These are phyloP conservation scores for Leccinum ochraceum DNA, from an alignment of 768 basidiomycete genomes.

Conservation along the genomic window DNA sequence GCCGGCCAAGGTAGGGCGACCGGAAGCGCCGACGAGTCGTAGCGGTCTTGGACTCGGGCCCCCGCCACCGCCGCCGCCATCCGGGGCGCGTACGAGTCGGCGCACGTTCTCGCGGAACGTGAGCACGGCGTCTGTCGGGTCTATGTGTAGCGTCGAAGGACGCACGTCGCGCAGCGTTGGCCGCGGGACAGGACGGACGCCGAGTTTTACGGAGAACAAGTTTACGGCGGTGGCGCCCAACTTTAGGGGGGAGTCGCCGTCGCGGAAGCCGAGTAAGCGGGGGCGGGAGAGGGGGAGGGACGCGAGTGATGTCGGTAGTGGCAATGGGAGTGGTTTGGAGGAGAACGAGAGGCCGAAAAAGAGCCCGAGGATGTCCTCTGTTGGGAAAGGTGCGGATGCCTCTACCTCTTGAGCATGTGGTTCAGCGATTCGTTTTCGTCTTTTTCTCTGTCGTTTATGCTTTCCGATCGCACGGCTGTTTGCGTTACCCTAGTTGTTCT, in stretches of 20 bases:
- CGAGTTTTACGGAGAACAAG: conserved; percentile 39
- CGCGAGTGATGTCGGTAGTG: conserved; percentile 12
- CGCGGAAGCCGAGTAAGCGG: conserved; percentile 33
- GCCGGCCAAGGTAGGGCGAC: conserved; percentile 26
- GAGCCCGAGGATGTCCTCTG: conserved; percentile 13
- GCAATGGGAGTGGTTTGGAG: neutral
- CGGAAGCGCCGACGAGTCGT: neutral
- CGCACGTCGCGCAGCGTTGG: neutral
- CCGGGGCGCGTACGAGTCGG: neutral
- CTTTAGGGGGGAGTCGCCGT: conserved; percentile 33
- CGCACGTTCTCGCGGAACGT: conserved; percentile 22
- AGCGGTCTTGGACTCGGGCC: neutral
- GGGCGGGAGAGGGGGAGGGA: conserved; percentile 6
- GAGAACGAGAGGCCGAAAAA: conserved; percentile 27
- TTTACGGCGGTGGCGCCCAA: conserved; percentile 48
- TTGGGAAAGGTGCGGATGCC: neutral
- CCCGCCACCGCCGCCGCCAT: neutral
- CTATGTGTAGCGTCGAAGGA: neutral
- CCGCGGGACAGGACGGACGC: conserved; percentile 28
- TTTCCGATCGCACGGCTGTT: too few relatives aligned
- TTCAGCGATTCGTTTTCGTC: too few relatives aligned
- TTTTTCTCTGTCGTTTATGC: too few relatives aligned
- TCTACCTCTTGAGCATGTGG: neutral
- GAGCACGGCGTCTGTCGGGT: conserved; percentile 13
- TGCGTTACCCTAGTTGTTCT: too few relatives aligned